Conservation (phyloP, 2,329 filamentous ascomycete species). For the Hymenoscyphus salicellus region DNA sequence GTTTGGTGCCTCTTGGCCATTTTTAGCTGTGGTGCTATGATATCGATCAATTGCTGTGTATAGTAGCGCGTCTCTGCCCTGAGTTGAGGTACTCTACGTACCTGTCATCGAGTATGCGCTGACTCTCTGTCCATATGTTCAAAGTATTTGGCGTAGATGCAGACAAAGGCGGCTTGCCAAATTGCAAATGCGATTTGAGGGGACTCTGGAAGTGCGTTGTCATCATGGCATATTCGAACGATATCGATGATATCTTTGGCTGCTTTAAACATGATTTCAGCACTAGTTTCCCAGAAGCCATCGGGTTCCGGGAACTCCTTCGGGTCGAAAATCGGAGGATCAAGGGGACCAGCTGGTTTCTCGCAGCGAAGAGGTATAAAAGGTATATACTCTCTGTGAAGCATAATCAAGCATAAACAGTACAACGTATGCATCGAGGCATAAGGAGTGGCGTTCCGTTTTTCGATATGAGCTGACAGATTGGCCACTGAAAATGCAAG, state of each 20-base stretch:
- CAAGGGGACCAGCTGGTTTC: conserved; percentile 54
- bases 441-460: conserved; percentile 61
- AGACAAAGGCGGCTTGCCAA: conserved; percentile 64
- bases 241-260: conserved; percentile 63
- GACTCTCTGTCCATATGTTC: conserved; percentile 69
- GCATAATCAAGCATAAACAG: conserved; percentile 63
- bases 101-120: too few relatives aligned
- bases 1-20: too few relatives aligned
- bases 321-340: conserved; percentile 53
- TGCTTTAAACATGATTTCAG: conserved; percentile 60
- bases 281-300: conserved; percentile 62
- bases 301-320: conserved; percentile 46
- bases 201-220: conserved; percentile 60
- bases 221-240: conserved; percentile 58
- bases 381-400: conserved; percentile 66
- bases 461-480: conserved; percentile 63
- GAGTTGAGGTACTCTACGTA: too few relatives aligned
- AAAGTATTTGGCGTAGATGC: conserved; percentile 65
- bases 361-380: conserved; percentile 58
- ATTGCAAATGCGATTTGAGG: conserved; percentile 65
- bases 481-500: conserved; percentile 60
- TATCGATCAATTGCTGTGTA: too few relatives aligned
- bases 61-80: too few relatives aligned
- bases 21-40: too few relatives aligned
- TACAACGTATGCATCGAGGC: conserved; percentile 65